Evolutionary conservation across 176 grass and related monocot species (phyloP), one percentile per base, ranked within the genome.

Genomic region (Carex parvula): DNA sequence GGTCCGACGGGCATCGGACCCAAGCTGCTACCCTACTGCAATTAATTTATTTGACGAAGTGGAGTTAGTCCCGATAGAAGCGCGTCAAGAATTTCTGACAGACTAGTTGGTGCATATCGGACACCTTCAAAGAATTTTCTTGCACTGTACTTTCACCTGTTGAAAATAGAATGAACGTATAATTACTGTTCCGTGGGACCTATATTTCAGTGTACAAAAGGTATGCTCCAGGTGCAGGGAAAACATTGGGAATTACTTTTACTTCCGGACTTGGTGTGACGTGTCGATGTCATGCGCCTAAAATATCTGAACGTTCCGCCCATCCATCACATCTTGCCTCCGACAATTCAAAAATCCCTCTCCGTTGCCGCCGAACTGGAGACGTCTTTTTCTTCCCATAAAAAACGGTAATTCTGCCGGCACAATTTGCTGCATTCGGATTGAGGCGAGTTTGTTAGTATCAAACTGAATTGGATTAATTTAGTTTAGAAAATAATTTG

Each of bases 271-370:
- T 77, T 32, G 46, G 11, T 53, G 50, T 56, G 72, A 77, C 72
- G 72, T 32, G 24, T 77, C 50, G 3, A 22, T 56, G 22, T 77
- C 72, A 56, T 77, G 72, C 72, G 1, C 20, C 72, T 8, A 54
- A 77, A 77, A 77, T 56, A 77, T 77, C 72, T 77, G 22, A 56
- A 56, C 46, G 18, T 53, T 74, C 42, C 3, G 29, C n/a, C 70
- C 26, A 14, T 66, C 26, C 29, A 66, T 35, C 64, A 11, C 44
- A 50, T 73, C 70, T 6, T 26, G n/a, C 39, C 70, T 73, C 69
- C 4, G 0, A 73, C n/a, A 26, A 52, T 50, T 21, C 5, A 48
- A 2, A 50, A 24, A 52, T 44, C 10, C 21, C 6, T 53, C 70
- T 74, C 70, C 44, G 5, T 15, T 74, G n/a, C 1, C 1, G 3